Evolutionary conservation across 2,329 filamentous ascomycete genomes (phyloP).

Genomic region (Hypoxylon sp.): DNA sequence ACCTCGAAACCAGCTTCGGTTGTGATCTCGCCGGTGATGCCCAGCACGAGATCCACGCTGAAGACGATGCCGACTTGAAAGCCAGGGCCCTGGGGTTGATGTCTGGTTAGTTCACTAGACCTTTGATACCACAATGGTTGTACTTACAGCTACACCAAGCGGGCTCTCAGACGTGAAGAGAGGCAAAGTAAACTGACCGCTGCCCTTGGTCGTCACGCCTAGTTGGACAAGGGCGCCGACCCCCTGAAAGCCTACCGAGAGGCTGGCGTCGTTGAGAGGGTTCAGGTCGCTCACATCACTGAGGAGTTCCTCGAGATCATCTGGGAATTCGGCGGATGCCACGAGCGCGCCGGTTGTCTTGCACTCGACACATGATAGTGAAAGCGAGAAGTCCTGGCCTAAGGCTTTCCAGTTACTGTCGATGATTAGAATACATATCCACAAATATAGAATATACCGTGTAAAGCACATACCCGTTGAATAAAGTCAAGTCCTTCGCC

Average conservation of each 20-base stretch:
- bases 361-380: conserved; percentile 39
- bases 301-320: conserved; percentile 38
- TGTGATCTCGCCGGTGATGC: conserved; percentile 35
- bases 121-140: no score
- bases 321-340: conserved; percentile 39
- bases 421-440: conserved; percentile 18
- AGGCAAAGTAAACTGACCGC: conserved; percentile 36
- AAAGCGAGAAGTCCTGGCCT: conserved; percentile 26
- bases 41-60: conserved; percentile 39
- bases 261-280: conserved; percentile 38
- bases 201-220: conserved; percentile 23
- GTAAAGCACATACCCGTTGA: conserved; percentile 35
- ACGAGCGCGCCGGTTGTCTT: conserved; percentile 36
- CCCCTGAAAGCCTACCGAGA: conserved; percentile 41
- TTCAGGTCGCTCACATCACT: conserved; percentile 37
- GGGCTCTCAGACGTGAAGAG: conserved; percentile 37
- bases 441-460: no score
- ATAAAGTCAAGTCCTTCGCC: conserved; percentile 30
- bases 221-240: conserved; percentile 41
- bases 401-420: conserved; percentile 21
- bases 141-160: conserved; percentile 40
- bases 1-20: conserved; percentile 40
- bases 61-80: conserved; percentile 42
- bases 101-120: no score
- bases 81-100: conserved; percentile 40